These are phyloP conservation scores for Raphidocelis subcapitata DNA, from an alignment of 139 green algal genomes.

Conservation along the genomic window DNA sequence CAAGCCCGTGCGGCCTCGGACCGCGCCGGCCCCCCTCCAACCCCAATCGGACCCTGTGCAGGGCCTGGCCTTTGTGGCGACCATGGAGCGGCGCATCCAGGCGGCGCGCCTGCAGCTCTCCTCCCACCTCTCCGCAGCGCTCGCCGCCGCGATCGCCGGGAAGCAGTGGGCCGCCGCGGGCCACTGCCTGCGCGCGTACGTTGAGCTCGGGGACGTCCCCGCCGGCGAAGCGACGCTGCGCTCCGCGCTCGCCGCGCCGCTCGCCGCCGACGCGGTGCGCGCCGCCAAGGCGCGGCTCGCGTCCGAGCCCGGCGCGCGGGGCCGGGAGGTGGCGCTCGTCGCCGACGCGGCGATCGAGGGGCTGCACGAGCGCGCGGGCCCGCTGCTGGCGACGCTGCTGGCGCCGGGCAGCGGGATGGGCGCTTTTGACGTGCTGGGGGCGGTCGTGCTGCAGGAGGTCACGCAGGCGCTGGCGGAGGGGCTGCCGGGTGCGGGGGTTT, in stretches of 20 bases:
- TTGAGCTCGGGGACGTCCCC: constrained; percentile 59
- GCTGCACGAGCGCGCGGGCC: background rate
- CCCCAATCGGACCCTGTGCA: no score
- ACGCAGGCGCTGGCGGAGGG: constrained; percentile 46
- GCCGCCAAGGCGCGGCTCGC: constrained; percentile 31
- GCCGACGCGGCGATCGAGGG: background rate
- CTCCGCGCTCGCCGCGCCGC: constrained; percentile 56
- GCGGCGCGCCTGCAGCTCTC: constrained; percentile 44
- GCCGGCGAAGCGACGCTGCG: constrained; percentile 68
- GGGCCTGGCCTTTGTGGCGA: constrained; percentile 76
- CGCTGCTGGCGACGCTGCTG: constrained; percentile 15
- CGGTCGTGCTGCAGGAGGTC: constrained; percentile 79
- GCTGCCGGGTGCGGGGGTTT: constrained; percentile 58
- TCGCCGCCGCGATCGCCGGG: constrained; percentile 50
- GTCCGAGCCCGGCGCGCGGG: no score
- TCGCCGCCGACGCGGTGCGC: constrained; percentile 46
- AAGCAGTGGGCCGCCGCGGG: constrained; percentile 23
- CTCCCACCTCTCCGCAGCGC: constrained; percentile 39
- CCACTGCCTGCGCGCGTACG: constrained; percentile 81
- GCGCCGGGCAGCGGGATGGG: constrained; percentile 5
- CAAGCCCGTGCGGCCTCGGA: no score
- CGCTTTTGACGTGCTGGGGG: constrained; percentile 78
- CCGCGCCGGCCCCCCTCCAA: no score
- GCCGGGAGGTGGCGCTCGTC: background rate
- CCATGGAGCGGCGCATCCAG: constrained; percentile 66